Evolutionary conservation across 345 rosid genomes (phyloP).

Genomic region (Citrus inodora): DNA sequence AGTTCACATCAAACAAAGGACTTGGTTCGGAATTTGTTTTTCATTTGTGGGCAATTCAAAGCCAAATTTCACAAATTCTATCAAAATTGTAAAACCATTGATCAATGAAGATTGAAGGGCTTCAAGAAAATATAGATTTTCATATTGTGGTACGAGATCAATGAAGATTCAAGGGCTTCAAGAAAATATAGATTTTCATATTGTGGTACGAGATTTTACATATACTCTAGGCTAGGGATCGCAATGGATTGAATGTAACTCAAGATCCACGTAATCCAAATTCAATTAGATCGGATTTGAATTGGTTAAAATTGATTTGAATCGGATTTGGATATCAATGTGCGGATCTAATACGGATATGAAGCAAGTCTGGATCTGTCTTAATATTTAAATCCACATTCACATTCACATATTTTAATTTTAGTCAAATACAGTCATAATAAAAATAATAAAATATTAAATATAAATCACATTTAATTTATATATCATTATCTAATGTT

Average conservation of each 20-base stretch:
- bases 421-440: no score
- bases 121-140: slow-evolving; percentile 53
- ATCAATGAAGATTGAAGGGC: slow-evolving; percentile 46
- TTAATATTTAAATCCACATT: no score
- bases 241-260: no score
- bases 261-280: no score
- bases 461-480: no score
- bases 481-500: no score
- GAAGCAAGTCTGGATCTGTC: rapidly evolving
- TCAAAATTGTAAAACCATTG: slow-evolving; percentile 50
- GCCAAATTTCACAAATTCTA: slow-evolving; percentile 45
- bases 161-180: slow-evolving; percentile 39
- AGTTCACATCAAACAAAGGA: slow-evolving; percentile 45
- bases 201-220: slow-evolving; percentile 34
- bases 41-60: slow-evolving; percentile 66
- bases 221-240: slow-evolving; percentile 37
- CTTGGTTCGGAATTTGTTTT: slow-evolving; percentile 57
- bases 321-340: no score
- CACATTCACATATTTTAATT: no score
- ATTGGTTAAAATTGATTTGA: no score
- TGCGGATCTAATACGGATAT: no score
- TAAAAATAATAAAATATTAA: no score
- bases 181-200: slow-evolving; percentile 57
- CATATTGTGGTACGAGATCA: slow-evolving; percentile 46
- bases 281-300: no score